Percentiles rank a stretch among this genome's conserved stretches.
Evolutionary conservation across 2,329 filamentous ascomycete species (phyloP).

Genomic region (Diatrype stigma): DNA sequence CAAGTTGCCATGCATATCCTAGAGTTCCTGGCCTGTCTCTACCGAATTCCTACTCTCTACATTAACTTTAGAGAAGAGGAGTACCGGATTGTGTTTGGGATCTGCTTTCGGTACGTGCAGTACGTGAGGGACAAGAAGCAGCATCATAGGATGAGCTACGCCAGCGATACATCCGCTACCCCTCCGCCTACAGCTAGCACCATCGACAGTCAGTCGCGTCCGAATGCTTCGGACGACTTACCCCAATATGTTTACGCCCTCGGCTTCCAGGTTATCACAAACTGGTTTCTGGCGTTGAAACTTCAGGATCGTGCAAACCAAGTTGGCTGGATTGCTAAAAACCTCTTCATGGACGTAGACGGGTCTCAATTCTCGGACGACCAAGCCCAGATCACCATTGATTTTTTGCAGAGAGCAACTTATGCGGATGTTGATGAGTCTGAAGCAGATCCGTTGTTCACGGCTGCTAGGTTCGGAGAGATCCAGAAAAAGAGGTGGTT

Average conservation of each 20-base stretch:
- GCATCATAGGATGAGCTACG: conserved; percentile 40
- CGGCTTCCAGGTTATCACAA: conserved; percentile 91
- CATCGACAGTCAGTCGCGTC: conserved; percentile 25
- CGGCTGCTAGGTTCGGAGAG: conserved; percentile 58
- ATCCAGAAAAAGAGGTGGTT: conserved; percentile 67
- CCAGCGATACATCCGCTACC: conserved; percentile 36
- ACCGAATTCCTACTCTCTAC: conserved; percentile 78
- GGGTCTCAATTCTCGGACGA: conserved; percentile 79
- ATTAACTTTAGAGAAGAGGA: conserved; percentile 88
- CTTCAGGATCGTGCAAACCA: conserved; percentile 78
- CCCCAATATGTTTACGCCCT: conserved; percentile 92
- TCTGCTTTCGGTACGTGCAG: conserved; percentile 90
- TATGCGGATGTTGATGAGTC: conserved; percentile 84
- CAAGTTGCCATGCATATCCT: conserved; percentile 91
- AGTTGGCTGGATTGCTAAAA: conserved; percentile 86
- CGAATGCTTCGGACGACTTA: conserved; percentile 61
- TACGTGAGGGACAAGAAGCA: conserved; percentile 70
- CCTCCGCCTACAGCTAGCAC: conserved; percentile 12
- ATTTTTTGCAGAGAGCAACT: conserved; percentile 87
- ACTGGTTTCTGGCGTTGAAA: conserved; percentile 92
- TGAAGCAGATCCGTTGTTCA: conserved; percentile 61
- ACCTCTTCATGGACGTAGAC: conserved; percentile 73
- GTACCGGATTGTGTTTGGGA: conserved; percentile 89
- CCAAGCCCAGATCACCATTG: conserved; percentile 87
- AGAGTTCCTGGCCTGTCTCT: conserved; percentile 88